Conservation (phyloP, 345 rosid species). For the Streptanthus diversifolius region DNA sequence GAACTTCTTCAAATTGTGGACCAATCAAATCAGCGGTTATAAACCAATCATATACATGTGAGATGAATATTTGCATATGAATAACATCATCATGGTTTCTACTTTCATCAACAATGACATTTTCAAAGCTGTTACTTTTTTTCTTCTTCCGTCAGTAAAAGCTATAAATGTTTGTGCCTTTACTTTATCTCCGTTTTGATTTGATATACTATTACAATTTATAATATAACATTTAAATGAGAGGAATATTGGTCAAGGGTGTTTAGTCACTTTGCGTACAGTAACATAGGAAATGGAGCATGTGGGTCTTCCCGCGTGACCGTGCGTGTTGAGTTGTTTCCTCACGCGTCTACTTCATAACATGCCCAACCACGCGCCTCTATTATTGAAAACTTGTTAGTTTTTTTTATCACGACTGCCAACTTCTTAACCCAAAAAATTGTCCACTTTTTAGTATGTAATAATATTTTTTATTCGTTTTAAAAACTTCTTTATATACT, state of each 20-base stretch:
- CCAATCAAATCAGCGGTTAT: slow-evolving; percentile 14
- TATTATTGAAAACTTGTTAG: background rate
- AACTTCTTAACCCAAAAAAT: no score
- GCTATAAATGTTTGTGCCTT: slow-evolving; percentile 12
- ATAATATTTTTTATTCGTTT: no score
- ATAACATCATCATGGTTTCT: slow-evolving; percentile 34
- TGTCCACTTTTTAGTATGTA: no score
- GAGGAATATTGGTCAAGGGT: slow-evolving; percentile 14
- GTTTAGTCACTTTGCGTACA: slow-evolving; percentile 21
- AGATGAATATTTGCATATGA: slow-evolving; percentile 17
- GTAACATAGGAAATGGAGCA: slow-evolving; percentile 30
- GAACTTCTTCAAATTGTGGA: slow-evolving; percentile 30
- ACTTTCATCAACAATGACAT: slow-evolving; percentile 31
- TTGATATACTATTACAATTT: background rate
- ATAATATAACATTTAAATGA: background rate
- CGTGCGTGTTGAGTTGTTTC: slow-evolving; percentile 28
- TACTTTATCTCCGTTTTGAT: background rate
- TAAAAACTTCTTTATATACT: no score
- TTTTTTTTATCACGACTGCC: no score
- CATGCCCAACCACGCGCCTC: slow-evolving; percentile 1
- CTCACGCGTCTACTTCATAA: slow-evolving; percentile 6
- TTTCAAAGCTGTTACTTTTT: slow-evolving; percentile 13
- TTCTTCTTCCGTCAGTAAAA: background rate
- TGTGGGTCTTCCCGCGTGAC: slow-evolving; percentile 32
- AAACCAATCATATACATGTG: slow-evolving; percentile 31